Evolutionary conservation across 306 rosid genomes (phyloP).

Genomic region (Gastrolobium villosum): DNA sequence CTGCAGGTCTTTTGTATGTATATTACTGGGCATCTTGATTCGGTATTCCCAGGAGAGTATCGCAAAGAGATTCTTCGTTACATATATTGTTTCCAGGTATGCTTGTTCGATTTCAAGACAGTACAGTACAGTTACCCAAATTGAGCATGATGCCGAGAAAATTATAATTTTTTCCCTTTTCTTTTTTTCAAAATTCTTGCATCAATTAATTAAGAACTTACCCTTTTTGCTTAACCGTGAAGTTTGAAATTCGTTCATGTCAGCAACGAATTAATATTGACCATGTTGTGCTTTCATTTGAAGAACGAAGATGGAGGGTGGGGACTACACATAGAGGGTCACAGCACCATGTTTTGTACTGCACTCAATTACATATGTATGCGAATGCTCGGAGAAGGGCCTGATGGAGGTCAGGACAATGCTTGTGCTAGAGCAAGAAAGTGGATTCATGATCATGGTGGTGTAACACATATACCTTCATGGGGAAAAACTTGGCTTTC

Average conservation of each 20-base stretch:
- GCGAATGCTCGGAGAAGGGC: constrained; percentile 81
- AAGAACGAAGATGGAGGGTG: constrained; percentile 92
- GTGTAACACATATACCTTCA: constrained; percentile 70
- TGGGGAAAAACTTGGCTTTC: constrained; percentile 97
- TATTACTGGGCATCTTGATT: constrained; percentile 70
- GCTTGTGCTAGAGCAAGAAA: constrained; percentile 74
- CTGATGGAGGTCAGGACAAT: constrained; percentile 64
- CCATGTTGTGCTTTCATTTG: constrained; percentile 2
- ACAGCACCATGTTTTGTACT: constrained; percentile 81
- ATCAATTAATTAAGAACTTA: not conserved
- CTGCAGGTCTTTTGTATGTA: constrained; percentile 69
- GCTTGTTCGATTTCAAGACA: not conserved
- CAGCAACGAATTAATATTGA: constrained; percentile 5
- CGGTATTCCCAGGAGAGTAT: constrained; percentile 55
- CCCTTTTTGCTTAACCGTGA: not conserved
- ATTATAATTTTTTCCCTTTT: not conserved
- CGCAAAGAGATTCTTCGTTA: constrained; percentile 79
- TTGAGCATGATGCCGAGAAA: not conserved
- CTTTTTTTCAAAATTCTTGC: not conserved
- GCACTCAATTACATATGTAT: constrained; percentile 67
- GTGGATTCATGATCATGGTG: constrained; percentile 82
- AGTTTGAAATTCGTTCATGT: not conserved
- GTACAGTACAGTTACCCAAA: not conserved
- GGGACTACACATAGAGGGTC: constrained; percentile 86
- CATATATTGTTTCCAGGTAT: constrained; percentile 73